These are phyloP conservation scores for Neonectria coccinea DNA, from an alignment of 2,329 filamentous ascomycete genomes.

Conservation along the genomic window DNA sequence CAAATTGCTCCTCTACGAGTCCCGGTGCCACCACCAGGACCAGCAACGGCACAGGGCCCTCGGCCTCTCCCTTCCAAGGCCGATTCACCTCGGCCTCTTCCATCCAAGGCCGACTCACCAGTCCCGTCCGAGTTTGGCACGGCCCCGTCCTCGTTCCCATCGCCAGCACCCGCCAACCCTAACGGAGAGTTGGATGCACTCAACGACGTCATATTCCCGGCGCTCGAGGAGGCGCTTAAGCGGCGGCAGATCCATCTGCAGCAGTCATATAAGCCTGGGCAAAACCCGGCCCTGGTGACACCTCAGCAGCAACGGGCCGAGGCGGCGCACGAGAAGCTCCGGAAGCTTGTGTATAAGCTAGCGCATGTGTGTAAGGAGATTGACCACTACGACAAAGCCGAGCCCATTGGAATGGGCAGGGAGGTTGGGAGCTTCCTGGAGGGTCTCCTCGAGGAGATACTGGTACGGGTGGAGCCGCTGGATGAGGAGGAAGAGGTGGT, in stretches of 20 bases:
- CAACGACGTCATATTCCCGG: conserved; percentile 91
- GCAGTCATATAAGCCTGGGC: conserved; percentile 58
- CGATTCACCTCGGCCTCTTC: conserved; percentile 45
- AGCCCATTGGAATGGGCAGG: conserved; percentile 92
- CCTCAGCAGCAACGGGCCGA: conserved; percentile 76
- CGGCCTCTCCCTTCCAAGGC: conserved; percentile 45
- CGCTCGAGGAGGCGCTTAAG: conserved; percentile 89
- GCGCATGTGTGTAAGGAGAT: conserved; percentile 89
- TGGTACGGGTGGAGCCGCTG: conserved; percentile 89
- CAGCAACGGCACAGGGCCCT: conserved; percentile 37
- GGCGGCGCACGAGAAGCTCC: conserved; percentile 83
- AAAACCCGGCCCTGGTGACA: conserved; percentile 59
- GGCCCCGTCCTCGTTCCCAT: conserved; percentile 65
- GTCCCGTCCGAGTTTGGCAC: conserved; percentile 47
- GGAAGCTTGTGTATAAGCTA: conserved; percentile 84
- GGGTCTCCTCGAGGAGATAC: conserved; percentile 90
- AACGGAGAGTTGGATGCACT: conserved; percentile 85
- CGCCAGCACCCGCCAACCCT: conserved; percentile 66
- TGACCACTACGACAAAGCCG: conserved; percentile 85
- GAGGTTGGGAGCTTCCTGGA: conserved; percentile 91
- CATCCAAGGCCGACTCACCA: conserved; percentile 49
- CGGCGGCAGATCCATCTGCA: conserved; percentile 76
- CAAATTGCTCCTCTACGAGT: conserved; percentile 43
- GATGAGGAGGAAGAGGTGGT: conserved; percentile 72
- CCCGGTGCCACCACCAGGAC: conserved; percentile 29